A percentile compares a stretch with the other conserved stretches of the same genome.
These are phyloP conservation scores for Helichrysum umbraculigerum DNA, from an alignment of 129 eudicot genomes.

Conservation along the genomic window DNA sequence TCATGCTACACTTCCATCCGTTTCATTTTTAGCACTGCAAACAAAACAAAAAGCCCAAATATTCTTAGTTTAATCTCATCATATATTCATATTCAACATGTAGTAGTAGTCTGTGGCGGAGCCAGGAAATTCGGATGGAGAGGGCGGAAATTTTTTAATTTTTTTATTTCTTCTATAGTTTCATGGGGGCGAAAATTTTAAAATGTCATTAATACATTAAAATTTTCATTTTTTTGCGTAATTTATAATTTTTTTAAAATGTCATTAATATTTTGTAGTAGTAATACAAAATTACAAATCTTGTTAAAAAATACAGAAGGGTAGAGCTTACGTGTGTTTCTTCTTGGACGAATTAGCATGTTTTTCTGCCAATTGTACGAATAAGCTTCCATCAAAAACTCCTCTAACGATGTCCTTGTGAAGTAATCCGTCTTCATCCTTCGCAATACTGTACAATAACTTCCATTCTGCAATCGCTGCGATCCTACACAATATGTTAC, in stretches of 20 bases:
- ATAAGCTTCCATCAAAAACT: conserved; percentile 80
- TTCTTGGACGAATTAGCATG: conserved; percentile 28
- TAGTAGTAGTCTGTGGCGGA: no score
- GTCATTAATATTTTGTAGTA: no score
- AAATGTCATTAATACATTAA: no score
- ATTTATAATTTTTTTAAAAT: no score
- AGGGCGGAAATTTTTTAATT: no score
- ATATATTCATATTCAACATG: background rate
- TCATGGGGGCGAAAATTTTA: no score
- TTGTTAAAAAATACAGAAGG: background rate
- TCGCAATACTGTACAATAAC: conserved; percentile 52
- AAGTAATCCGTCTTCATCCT: conserved; percentile 70
- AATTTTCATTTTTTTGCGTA: no score
- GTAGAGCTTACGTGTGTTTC: background rate
- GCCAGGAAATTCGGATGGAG: no score
- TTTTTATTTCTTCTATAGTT: no score
- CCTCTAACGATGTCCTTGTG: conserved; percentile 54
- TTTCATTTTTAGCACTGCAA: background rate
- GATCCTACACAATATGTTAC: conserved; percentile 37
- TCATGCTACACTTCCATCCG: background rate
- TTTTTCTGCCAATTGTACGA: conserved; percentile 52
- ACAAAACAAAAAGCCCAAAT: background rate
- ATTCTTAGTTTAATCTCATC: background rate
- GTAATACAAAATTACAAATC: no score
- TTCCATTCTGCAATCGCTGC: conserved; percentile 67